phyloP scores from a whole-genome alignment of 1,284 basidiomycete species.

The Ganoderma boninense region DNA sequence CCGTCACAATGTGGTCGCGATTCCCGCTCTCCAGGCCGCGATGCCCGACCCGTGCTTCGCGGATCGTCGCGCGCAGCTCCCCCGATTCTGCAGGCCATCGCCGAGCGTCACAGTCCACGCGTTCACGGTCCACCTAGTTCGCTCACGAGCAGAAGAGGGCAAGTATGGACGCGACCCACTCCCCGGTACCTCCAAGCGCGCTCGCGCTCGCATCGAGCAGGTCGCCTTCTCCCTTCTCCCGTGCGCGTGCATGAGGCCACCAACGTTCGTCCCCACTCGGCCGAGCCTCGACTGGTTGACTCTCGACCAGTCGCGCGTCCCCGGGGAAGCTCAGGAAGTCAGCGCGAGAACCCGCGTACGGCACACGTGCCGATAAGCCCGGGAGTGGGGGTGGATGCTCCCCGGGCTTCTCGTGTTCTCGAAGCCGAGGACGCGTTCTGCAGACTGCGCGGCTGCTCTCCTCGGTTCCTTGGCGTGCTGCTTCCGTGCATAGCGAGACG shows the following conservation, averaged over 20 bases:
- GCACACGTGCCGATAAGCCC: conserved; percentile 3
- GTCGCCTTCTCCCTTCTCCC: neutral
- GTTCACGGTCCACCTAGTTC: neutral
- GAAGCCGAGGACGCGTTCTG: neutral
- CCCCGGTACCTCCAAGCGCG: too few species aligned
- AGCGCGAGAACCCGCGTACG: neutral
- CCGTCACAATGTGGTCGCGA: neutral
- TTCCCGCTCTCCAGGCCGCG: neutral
- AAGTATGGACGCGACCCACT: too few species aligned
- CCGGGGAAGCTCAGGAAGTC: neutral
- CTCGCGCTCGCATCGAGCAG: neutral
- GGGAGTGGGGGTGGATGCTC: neutral
- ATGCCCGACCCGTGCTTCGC: neutral
- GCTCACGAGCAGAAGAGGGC: neutral
- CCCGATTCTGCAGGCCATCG: neutral
- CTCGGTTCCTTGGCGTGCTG: neutral
- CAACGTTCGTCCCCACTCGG: neutral
- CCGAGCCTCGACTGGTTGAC: neutral
- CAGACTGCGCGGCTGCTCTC: neutral
- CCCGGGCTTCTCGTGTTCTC: neutral
- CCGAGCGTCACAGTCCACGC: neutral
- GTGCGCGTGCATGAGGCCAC: neutral
- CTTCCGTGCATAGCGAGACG: neutral
- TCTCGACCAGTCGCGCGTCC: neutral
- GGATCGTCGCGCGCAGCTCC: neutral